Conservation (phyloP, 2,329 filamentous ascomycete species). For the Trichoderma sp. region DNA sequence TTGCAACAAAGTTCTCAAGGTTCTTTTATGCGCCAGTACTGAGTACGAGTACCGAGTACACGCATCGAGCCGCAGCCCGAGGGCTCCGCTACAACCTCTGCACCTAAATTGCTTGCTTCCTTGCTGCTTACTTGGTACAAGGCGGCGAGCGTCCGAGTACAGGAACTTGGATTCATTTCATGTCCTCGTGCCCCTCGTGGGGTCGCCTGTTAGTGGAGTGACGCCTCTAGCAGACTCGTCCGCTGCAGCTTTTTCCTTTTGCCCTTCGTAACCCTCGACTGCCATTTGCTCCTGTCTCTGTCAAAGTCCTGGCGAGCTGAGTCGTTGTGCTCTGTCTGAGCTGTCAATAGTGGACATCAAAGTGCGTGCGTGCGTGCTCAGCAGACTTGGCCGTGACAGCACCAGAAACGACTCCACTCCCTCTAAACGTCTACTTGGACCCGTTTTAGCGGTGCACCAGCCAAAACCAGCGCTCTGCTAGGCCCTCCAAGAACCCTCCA, state of each 20-base stretch:
- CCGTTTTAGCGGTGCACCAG: slow-evolving; percentile 2
- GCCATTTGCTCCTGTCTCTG: background rate
- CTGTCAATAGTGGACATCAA: background rate
- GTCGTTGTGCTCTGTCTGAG: background rate
- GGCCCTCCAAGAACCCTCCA: background rate
- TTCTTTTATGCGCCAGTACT: background rate
- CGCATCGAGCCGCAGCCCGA: background rate
- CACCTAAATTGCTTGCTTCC: background rate
- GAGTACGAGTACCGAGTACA: background rate
- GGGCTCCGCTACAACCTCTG: background rate
- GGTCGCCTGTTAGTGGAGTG: slow-evolving; percentile 7
- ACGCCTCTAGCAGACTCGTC: background rate
- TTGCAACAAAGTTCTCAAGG: background rate
- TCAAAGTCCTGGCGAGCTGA: background rate
- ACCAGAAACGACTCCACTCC: background rate
- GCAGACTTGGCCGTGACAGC: background rate
- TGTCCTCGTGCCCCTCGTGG: slow-evolving; percentile 12
- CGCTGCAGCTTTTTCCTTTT: background rate
- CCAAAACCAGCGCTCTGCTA: background rate
- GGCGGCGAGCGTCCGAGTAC: background rate
- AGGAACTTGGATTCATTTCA: background rate
- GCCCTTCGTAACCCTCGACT: background rate
- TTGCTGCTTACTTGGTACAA: background rate
- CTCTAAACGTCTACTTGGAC: background rate
- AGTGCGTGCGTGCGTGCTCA: background rate